Base-by-base conservation (phyloP, 495 filamentous ascomycete species). In the Tuber borchii region DNA sequence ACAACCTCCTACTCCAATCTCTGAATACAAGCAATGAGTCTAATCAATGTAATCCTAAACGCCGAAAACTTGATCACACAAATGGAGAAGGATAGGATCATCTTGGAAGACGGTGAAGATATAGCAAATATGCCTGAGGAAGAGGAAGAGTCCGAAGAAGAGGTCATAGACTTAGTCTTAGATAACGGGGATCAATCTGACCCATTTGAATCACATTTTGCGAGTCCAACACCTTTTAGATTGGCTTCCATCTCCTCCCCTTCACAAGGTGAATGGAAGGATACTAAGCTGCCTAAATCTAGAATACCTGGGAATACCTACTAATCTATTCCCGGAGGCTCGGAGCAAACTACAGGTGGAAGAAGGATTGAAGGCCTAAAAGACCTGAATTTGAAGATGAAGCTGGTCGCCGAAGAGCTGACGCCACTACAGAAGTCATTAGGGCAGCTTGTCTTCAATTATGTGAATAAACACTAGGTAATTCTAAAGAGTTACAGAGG, bases 141-240 rank as follows among this genome's bases (percentile, higher is more conserved):
- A 80, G 86, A 79, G 70, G 83, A 44, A 78, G 85, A 69, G 82
- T 82, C 43, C 40, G 76, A 75, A 72, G 77, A 74, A 26, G 73
- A 70, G 71, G 77, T 43, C 37, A 75, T 77, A 12, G 75, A 79
- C 76, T 83, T 56, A 69, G 79, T 70, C 73, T 82, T 87, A 19
- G 87, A 89, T 70, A 83, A 87, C 31, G 85, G 87, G 44, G 86
- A 89, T 84, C 83, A 83, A 40, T 85, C 86, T 1, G 94, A 97
- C 83, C 90, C 92, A 3, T 97, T 96, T 81, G 90, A 93, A 71
- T 85, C 86, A 46, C 95, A 97, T 83, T 95, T 97, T 84, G 87
- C 88, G 43, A 84, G 85, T 31, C 88, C 89, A 1, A 87, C 92
- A 26, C 88, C 90, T 56, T 84, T 87, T 10, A 83, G 87, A 31